Base-by-base conservation (phyloP, 108 stramenopile genomes). In the Fragilariopsis cylindrus region DNA sequence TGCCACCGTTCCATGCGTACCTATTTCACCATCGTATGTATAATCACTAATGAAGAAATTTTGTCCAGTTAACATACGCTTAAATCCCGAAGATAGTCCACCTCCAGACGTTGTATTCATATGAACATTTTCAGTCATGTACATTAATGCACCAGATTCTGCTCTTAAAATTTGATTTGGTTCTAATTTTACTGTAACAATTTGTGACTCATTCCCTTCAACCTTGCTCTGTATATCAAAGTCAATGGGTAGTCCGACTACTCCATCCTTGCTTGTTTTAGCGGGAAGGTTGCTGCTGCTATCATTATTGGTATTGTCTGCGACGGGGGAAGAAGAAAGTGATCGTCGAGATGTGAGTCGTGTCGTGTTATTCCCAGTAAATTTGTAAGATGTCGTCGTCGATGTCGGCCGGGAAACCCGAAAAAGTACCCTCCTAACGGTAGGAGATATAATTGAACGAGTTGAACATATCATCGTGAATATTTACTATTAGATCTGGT, bases 51-150 rank as follows among this genome's bases (percentile, higher is more conserved):
- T 77, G 71, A 96, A 94, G 70, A 97, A 83, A 82, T 93, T 94
- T 70, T 97, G 93, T n/a, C 95, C 95, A 6, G 96, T 97, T 76
- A 95, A 68, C 77, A 94, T 82, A 30, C 96, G 80, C 44, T 84
- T 70, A 41, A 95, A 82, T 39, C 90, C 89, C 16, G 74, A 74
- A 18, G 83, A 76, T 46, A 93, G 55, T 39, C 90, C 90, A 7
- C 81, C 84, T 9, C 96, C 96, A 41, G 91, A 82, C n/a, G 89
- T 88, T 41, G 96, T 97, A 48, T 96, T 91, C 92, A 97, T 95
- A 64, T 84, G 58, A 1, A 97, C 83, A 3, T 93, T 92, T 30
- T 93, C 80, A 19, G 92, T 96, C 95, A 97, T 95, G 86, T 88
- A 96, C 72, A 97, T 76, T 87, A 97, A 92, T 47, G 93, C 92